Conservation (phyloP, 2,329 filamentous ascomycete genomes). For the Botryosphaeria dothidea region DNA sequence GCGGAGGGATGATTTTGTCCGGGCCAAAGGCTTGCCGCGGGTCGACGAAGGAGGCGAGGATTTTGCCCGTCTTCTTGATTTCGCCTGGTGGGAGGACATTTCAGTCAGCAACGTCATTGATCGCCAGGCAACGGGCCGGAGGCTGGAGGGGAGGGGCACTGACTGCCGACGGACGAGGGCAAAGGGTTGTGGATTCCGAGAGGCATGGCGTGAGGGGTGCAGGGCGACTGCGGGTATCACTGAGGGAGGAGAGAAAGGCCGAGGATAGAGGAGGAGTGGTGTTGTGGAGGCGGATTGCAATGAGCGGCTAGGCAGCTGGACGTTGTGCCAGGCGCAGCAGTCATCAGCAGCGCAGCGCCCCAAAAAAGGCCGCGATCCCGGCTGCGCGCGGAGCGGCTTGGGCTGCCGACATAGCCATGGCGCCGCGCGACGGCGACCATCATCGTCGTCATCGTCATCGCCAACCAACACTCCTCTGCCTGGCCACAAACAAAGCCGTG, state of each 20-base stretch:
- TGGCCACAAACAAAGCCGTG: background rate
- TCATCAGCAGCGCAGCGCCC: conserved; percentile 7
- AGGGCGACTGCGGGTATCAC: conserved; percentile 6
- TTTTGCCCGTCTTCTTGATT: conserved; percentile 96
- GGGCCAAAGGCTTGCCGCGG: conserved; percentile 91
- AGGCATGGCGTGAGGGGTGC: conserved; percentile 15
- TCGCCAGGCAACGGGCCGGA: conserved; percentile 17
- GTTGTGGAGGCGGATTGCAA: conserved; percentile 11
- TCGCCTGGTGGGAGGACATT: conserved; percentile 65
- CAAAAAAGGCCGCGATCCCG: conserved; percentile 15
- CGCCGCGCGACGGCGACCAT: background rate
- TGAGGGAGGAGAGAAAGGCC: background rate
- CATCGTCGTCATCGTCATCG: background rate
- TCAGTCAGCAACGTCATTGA: conserved; percentile 36
- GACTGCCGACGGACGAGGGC: conserved; percentile 55
- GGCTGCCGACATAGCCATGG: conserved; percentile 3
- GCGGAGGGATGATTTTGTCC: conserved; percentile 94
- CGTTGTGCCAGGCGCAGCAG: conserved; percentile 9
- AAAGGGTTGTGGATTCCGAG: conserved; percentile 56
- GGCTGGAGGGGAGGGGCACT: conserved; percentile 28
- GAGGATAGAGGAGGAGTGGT: background rate
- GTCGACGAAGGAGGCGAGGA: conserved; percentile 91
- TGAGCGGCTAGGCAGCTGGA: conserved; percentile 8
- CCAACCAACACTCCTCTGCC: background rate
- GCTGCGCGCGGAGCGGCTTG: conserved; percentile 11